Base-by-base conservation (phyloP, 23 red algal species). In the Rhodosorus marinus region DNA sequence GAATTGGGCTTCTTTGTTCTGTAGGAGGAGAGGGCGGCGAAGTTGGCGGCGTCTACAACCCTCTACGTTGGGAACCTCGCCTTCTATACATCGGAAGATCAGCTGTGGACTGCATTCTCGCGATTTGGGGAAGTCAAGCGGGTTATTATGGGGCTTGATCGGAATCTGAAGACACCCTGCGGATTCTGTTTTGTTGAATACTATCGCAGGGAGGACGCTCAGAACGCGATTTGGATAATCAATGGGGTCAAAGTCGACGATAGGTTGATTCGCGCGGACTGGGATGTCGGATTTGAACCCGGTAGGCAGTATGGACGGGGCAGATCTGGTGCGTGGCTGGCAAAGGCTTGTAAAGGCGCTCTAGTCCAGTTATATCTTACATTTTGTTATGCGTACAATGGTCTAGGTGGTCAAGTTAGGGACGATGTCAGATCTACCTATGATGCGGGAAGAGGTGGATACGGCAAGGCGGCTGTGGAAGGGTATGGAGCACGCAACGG, bases 181-280 rank as follows among this genome's bases (percentile, higher is more conserved):
- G 88, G 88, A 3, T 95, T 95, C 59, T 84, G 78, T 66, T 95
- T 95, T 58, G 72, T 95, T 6, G 88, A 95, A 35, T 95, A 83
- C 38, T 68, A 47, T 54, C 62, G 62, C 8, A 71, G 88, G 31
- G 22, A 27, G 24, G 78, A 69, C 20, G 88, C 88, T 14, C 68
- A 80, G 25, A 66, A 65, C 17, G 58, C 59, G 23, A 73, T 84
- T 20, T 43, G 60, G 20, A 67, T 78, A 9, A 23, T 95, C 29
- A 60, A 52, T 17, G 60, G 64, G 32, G 67, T 64, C 4, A 76
- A 78, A 62, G 65, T 95, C 1, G 88, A 95, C 43, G 88, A 84
- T 50, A 33, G 70, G 42, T 47, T 52, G 9, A 83, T 84, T 68
- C 36, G 72, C 14, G 71, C 76, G 20, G 88, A 95, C 42, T 84